Conservation (phyloP, 192 early-diverging fungal genomes). For the Coemansia brasiliensis region DNA sequence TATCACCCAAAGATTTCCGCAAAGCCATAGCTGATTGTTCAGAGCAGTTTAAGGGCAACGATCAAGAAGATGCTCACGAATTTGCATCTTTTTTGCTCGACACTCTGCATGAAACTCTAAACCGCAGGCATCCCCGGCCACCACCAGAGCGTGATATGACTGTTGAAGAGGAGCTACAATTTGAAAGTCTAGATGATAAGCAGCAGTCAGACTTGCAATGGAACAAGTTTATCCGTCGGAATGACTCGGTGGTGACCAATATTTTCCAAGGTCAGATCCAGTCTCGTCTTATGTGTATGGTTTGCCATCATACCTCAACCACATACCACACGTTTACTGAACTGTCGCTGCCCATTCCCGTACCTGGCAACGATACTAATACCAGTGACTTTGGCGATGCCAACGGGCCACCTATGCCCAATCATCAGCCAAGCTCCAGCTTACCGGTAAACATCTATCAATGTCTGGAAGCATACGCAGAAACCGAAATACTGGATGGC, state of each 20-base stretch:
- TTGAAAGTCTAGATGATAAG: constrained; percentile 68
- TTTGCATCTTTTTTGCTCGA: constrained; percentile 90
- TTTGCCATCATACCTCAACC: constrained; percentile 43
- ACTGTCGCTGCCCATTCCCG: constrained; percentile 85
- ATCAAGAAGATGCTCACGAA: constrained; percentile 98
- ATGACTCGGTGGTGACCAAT: constrained; percentile 82
- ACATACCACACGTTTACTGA: constrained; percentile 93
- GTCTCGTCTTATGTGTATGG: constrained; percentile 44
- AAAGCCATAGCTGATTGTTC: constrained; percentile 71
- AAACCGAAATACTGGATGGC: constrained; percentile 84
- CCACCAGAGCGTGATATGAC: constrained; percentile 47
- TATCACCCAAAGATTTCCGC: constrained; percentile 81
- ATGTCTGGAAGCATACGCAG: constrained; percentile 84
- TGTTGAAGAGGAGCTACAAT: constrained; percentile 57
- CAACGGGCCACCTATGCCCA: not conserved
- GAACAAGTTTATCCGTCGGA: constrained; percentile 70
- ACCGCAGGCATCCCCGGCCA: constrained; percentile 58
- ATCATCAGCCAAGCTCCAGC: not conserved
- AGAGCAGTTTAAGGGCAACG: constrained; percentile 80
- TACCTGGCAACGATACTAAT: not conserved
- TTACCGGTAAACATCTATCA: constrained; percentile 61
- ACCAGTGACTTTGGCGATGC: not conserved
- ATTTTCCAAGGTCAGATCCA: constrained; percentile 79
- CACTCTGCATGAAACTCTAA: constrained; percentile 89
- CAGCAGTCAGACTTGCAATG: constrained; percentile 66